These are phyloP conservation scores for Jimgerdemannia lactiflua DNA, from an alignment of 192 early-diverging fungal genomes.

Conservation along the genomic window DNA sequence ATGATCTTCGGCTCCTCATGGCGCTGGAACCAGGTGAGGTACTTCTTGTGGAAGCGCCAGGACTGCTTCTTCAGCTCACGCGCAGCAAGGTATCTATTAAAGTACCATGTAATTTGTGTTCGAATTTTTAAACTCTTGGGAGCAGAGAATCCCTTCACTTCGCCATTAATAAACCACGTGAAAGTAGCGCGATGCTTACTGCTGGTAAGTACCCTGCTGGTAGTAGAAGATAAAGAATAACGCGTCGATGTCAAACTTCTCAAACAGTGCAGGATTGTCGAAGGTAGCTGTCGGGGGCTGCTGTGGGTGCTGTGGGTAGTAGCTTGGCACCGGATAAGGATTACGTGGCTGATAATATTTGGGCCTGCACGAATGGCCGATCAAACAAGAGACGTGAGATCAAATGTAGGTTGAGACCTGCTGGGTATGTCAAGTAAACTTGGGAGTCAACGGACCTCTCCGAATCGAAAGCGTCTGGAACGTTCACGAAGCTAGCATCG, in stretches of 20 bases:
- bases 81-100: constrained; percentile 82
- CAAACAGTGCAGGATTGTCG: constrained; percentile 81
- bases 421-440: neutral
- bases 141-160: neutral
- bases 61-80: constrained; percentile 94
- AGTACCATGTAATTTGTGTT: neutral
- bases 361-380: constrained; percentile 31
- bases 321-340: constrained; percentile 81
- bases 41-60: constrained; percentile 99
- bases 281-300: constrained; percentile 61
- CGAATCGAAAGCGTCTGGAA: constrained; percentile 82
- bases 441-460: constrained; percentile 56
- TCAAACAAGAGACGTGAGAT: neutral
- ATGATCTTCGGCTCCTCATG: constrained; percentile 95
- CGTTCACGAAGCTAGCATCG: constrained; percentile 77
- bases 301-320: constrained; percentile 82
- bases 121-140: neutral
- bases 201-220: constrained; percentile 94
- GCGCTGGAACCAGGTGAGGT: constrained; percentile 98
- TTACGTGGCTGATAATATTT: constrained; percentile 74
- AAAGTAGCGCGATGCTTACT: constrained; percentile 56
- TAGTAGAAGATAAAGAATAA: constrained; percentile 99
- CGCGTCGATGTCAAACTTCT: constrained; percentile 92
- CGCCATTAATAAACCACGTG: neutral
- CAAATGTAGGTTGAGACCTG: neutral